Base-by-base conservation (phyloP, 192 early-diverging fungal genomes). In the Cetraspora pellucida region DNA sequence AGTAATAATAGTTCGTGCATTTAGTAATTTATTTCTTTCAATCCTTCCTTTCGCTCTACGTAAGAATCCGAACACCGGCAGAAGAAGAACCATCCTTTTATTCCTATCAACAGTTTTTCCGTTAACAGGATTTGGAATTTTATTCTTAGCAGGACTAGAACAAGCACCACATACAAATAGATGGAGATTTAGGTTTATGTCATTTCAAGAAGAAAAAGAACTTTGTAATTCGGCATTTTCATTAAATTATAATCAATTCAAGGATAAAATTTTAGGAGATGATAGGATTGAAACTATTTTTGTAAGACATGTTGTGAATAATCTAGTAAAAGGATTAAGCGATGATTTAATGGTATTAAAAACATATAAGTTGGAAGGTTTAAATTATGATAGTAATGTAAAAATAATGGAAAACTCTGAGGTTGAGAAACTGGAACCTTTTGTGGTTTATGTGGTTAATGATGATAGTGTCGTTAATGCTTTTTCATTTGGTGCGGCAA, bases 101-200 rank as follows among this genome's bases (percentile, higher is more conserved):
- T 47, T 47, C 50, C 7, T 70, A 49, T 28, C 68, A 16, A 70
- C 68, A 10, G 49, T 76, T 19, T 80, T 79, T 44, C 82, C 82
- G 52, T 77, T 79, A 31, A 50, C 80, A 25, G 80, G 82, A 43
- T 83, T 83, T 70, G 77, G 77, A 6, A 63, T 83, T 7, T 59
- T 80, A 27, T 77, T 80, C 44, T 79, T 83, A 68, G 72, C 77
- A 17, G 82, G 82, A 13, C 23, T 83, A 6, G 82, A 83, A 49
- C 72, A 82, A 66, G 88, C 88, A 31, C 88, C 88, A 59, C 86
- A 89, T 61, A 89, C 88, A 1, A 81, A 81, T 16, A 73, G 88
- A 72, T 80, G 84, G 75, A 79, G 88, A 61, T 79, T 89, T 49
- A 54, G 83, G 19, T 86, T 84, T 63, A 75, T 84, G 10, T 82